These are phyloP conservation scores for Thelonectria rubi DNA, from an alignment of 2,329 filamentous ascomycete genomes.

Conservation along the genomic window DNA sequence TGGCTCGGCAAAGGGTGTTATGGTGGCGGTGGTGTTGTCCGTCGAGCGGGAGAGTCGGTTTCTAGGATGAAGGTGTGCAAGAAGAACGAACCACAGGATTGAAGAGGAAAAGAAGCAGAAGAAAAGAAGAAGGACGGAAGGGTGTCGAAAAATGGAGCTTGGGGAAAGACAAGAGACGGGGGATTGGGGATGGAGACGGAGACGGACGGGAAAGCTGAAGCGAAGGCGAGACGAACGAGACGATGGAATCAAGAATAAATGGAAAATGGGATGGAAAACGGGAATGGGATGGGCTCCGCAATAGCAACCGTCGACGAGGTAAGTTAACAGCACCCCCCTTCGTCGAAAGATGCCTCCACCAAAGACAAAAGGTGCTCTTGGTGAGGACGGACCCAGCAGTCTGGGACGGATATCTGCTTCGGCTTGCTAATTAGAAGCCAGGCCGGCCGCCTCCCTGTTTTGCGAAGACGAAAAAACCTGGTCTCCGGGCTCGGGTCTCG, in stretches of 20 bases:
- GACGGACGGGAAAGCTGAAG: conserved; percentile 2
- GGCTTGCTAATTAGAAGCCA: conserved; percentile 36
- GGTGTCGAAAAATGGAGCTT: neutral
- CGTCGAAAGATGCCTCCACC: conserved; percentile 14
- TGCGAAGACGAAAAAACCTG: conserved; percentile 8
- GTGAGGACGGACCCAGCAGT: conserved; percentile 38
- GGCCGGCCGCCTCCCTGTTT: conserved; percentile 23
- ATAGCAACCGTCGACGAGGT: neutral
- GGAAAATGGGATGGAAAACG: conserved; percentile 8
- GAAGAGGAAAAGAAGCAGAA: conserved; percentile 22
- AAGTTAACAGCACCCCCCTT: neutral
- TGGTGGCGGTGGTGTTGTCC: conserved; percentile 5
- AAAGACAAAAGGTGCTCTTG: neutral
- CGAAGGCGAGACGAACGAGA: conserved; percentile 7
- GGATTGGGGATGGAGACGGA: conserved; percentile 1
- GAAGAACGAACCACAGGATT: neutral
- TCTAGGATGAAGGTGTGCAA: neutral
- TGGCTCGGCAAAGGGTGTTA: conserved; percentile 12
- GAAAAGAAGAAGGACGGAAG: conserved; percentile 1
- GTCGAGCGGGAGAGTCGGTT: conserved; percentile 1
- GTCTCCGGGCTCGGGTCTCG: conserved; percentile 15
- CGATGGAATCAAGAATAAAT: neutral
- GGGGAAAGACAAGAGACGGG: neutral
- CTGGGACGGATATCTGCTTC: conserved; percentile 44
- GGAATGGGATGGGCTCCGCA: conserved; percentile 10